A percentile compares a stretch with the other conserved stretches of the same genome.
Conservation (phyloP, 164 flowering plant species). For the Magnolia officinalis region DNA sequence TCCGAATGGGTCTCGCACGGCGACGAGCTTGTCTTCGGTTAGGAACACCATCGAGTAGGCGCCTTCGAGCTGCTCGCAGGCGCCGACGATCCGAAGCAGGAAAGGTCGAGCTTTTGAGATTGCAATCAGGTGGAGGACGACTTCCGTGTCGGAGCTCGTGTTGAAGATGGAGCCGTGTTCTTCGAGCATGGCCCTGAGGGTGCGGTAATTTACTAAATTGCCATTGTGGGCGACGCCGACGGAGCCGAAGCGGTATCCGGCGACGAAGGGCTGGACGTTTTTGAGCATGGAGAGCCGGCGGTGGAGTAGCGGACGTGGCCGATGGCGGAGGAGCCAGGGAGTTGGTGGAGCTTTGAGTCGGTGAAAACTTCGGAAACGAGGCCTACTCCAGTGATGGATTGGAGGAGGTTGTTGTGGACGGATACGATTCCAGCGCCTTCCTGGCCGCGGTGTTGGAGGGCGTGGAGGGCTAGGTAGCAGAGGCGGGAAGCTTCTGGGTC, state of each 20-base stretch:
- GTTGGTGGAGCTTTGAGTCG: slow-evolving; percentile 56
- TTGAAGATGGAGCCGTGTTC: slow-evolving; percentile 84
- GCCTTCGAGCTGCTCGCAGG: slow-evolving; percentile 79
- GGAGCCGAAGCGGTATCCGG: slow-evolving; percentile 78
- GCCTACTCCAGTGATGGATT: slow-evolving; percentile 78
- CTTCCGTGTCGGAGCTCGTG: slow-evolving; percentile 86
- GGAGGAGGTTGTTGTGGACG: slow-evolving; percentile 46
- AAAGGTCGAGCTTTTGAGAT: slow-evolving; percentile 72
- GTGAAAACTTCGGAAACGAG: slow-evolving; percentile 84
- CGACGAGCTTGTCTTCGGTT: slow-evolving; percentile 82
- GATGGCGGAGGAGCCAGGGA: slow-evolving; percentile 68
- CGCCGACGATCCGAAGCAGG: slow-evolving; percentile 66
- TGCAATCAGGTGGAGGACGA: slow-evolving; percentile 85
- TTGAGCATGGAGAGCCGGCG: slow-evolving; percentile 90
- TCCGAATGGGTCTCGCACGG: slow-evolving; percentile 82
- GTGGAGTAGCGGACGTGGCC: slow-evolving; percentile 96
- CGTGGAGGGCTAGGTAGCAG: slow-evolving; percentile 82
- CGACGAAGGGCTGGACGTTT: slow-evolving; percentile 94
- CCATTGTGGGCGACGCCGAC: slow-evolving; percentile 95
- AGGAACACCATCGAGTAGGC: slow-evolving; percentile 89
- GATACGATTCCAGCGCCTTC: slow-evolving; percentile 95
- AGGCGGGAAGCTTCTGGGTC: slow-evolving; percentile 90
- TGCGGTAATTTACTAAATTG: slow-evolving; percentile 69
- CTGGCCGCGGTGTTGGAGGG: slow-evolving; percentile 92
- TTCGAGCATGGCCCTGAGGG: slow-evolving; percentile 61